A percentile compares a stretch with the other conserved stretches of the same genome.
phyloP scores from a whole-genome alignment of 1,284 basidiomycete genomes.

The Meripilus lineatus region DNA sequence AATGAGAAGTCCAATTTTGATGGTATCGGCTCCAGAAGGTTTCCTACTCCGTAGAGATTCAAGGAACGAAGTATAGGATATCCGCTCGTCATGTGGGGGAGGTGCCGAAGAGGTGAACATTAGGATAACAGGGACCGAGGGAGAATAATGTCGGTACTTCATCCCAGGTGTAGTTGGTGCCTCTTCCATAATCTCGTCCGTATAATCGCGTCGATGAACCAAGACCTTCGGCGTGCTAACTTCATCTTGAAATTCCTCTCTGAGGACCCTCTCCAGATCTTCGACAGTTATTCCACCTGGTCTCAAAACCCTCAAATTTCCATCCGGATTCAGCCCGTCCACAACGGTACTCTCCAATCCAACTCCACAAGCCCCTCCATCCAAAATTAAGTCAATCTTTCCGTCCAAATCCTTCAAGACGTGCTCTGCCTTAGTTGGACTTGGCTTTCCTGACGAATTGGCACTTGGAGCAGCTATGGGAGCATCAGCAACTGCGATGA shows the following conservation, averaged over 20 bases:
- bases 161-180: conserved; percentile 97
- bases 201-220: conserved; percentile 73
- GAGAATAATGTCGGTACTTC: conserved; percentile 99
- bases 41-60: conserved; percentile 30
- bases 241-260: conserved; percentile 33
- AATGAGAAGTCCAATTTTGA: conserved; percentile 66
- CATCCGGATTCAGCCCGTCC: conserved; percentile 73
- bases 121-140: conserved; percentile 78
- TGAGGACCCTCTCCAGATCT: conserved; percentile 65
- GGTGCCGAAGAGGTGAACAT: conserved; percentile 50
- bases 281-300: conserved; percentile 95
- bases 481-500: conserved; percentile 72
- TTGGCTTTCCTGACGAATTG: conserved; percentile 92
- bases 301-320: conserved; percentile 77
- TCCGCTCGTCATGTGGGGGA: conserved; percentile 26
- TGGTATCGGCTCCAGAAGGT: conserved; percentile 11
- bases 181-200: conserved; percentile 57
- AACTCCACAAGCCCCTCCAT: conserved; percentile 89
- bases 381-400: conserved; percentile 77
- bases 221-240: conserved; percentile 50
- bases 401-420: conserved; percentile 78
- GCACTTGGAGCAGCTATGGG: conserved; percentile 96
- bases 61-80: conserved; percentile 35
- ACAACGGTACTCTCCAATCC: conserved; percentile 97
- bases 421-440: conserved; percentile 89